Base-by-base conservation (phyloP, 2,329 filamentous ascomycete species). In the Penicillium palitans region DNA sequence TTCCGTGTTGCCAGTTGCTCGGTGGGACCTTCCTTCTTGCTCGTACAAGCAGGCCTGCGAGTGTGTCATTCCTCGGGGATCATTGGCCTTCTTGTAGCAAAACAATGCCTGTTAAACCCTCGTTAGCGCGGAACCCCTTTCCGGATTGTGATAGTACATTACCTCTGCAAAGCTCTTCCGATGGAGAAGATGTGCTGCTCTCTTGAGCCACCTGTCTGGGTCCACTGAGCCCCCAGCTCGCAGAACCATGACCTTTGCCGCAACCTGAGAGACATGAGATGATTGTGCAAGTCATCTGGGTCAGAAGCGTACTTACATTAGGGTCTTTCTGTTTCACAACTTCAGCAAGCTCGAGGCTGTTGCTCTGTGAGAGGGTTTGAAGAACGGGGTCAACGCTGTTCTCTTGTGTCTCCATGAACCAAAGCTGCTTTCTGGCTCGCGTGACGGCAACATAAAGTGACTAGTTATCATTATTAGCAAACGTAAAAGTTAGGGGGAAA, bases 371-470 rank as follows among this genome's bases (percentile, higher is more conserved):
- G 1, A 70, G 58, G 3, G 68, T 37, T 46, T 60, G 41, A 10
- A 64, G 27, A 15, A 72, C 44, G 6, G 62, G 40, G 2, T 57
- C 55, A 2, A 61, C 19, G 15, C 55, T 59, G 6, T 41, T 46
- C 21, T 61, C 60, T 4, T 35, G 50, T 7, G 60, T 63, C 44
- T 72, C 70, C 35, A 72, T 61, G 15, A 68, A 59, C 55, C 64
- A 66, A 25, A 65, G 52, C 21, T 64, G 62, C 39, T 62, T 66
- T 13, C 70, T 63, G 0, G 70, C 64, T 52, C 71, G 64, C 4
- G 71, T 73, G 2, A 70, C 56, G 9, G 67, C 70, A 19, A 73
- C 69, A 55, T 73, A 73, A 2, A 73, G 53, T 50, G 70, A 59
- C 67, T 73, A 53, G 15, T 55, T n/a, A 37, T 37, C 2, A 35